Percentiles rank a stretch among this genome's conserved stretches.
These are phyloP conservation scores for Scheffersomyces lignosus DNA, from an alignment of 805 yeast genomes.

Conservation along the genomic window DNA sequence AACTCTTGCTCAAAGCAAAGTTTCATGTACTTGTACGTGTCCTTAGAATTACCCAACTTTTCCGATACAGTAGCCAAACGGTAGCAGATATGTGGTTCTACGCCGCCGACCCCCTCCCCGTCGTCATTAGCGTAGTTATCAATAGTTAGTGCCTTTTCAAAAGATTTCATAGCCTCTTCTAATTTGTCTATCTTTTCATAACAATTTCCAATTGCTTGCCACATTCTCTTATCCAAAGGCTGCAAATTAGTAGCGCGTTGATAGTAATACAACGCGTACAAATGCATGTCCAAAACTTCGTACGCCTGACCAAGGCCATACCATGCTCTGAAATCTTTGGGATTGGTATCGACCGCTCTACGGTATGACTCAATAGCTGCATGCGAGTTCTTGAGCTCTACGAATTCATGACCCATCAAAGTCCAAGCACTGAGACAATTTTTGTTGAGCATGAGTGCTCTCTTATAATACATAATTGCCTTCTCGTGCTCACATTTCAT, in stretches of 20 bases:
- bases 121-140: constrained; percentile 35
- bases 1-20: constrained; percentile 64
- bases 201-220: constrained; percentile 93
- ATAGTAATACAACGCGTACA: constrained; percentile 88
- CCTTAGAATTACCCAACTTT: constrained; percentile 48
- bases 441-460: constrained; percentile 81
- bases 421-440: constrained; percentile 94
- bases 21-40: constrained; percentile 63
- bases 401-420: constrained; percentile 97
- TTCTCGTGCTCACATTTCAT: constrained; percentile 91
- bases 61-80: constrained; percentile 71
- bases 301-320: constrained; percentile 98
- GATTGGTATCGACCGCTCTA: constrained; percentile 86
- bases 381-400: constrained; percentile 91
- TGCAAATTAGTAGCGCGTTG: constrained; percentile 87
- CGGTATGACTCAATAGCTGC: constrained; percentile 96
- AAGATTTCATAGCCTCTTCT: constrained; percentile 76
- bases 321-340: constrained; percentile 95
- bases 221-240: constrained; percentile 89
- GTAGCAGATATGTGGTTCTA: constrained; percentile 53
- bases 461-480: constrained; percentile 87
- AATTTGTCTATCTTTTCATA: constrained; percentile 73
- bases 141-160: constrained; percentile 68
- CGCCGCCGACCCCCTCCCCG: constrained; percentile 37
- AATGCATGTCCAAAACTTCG: constrained; percentile 92